These are phyloP conservation scores for Amesomyces nigricolor DNA, from an alignment of 2,329 filamentous ascomycete species.

Conservation along the genomic window DNA sequence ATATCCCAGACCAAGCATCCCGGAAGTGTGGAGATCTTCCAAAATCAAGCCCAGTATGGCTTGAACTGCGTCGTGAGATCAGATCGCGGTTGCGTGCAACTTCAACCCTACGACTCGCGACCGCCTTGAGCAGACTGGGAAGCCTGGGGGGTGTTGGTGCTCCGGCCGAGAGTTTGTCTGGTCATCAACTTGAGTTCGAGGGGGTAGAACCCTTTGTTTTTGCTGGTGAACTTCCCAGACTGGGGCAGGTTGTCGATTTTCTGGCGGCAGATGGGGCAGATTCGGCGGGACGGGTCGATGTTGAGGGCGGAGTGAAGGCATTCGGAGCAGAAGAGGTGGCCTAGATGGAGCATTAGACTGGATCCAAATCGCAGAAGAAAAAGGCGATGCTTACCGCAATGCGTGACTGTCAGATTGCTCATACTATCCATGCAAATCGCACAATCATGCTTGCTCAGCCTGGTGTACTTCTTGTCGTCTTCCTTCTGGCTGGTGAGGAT, in stretches of 20 bases:
- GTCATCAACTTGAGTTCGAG: constrained; percentile 60
- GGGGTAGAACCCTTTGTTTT: constrained; percentile 48
- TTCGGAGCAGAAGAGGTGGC: constrained; percentile 59
- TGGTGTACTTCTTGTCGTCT: constrained; percentile 44
- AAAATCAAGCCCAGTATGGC: too few relatives aligned
- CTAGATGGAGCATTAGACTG: constrained; percentile 32
- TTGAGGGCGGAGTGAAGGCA: constrained; percentile 57
- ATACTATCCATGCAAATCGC: constrained; percentile 63
- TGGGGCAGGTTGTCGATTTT: constrained; percentile 46
- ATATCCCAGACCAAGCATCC: too few relatives aligned
- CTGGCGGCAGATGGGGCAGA: constrained; percentile 59
- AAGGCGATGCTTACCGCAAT: constrained; percentile 52
- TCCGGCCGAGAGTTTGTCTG: constrained; percentile 38
- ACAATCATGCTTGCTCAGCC: constrained; percentile 55
- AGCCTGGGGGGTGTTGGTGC: too few relatives aligned
- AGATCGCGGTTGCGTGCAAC: too few relatives aligned
- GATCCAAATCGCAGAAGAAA: background rate
- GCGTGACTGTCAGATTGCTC: constrained; percentile 54
- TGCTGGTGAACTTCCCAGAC: constrained; percentile 23
- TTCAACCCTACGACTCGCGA: too few relatives aligned
- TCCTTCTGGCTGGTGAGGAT: background rate
- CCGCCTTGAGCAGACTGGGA: background rate
- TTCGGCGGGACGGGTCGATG: constrained; percentile 49
- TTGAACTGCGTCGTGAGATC: too few relatives aligned
- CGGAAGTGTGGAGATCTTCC: too few relatives aligned